Base-by-base conservation (phyloP, 345 rosid genomes). In the Arabis hirsuta region DNA sequence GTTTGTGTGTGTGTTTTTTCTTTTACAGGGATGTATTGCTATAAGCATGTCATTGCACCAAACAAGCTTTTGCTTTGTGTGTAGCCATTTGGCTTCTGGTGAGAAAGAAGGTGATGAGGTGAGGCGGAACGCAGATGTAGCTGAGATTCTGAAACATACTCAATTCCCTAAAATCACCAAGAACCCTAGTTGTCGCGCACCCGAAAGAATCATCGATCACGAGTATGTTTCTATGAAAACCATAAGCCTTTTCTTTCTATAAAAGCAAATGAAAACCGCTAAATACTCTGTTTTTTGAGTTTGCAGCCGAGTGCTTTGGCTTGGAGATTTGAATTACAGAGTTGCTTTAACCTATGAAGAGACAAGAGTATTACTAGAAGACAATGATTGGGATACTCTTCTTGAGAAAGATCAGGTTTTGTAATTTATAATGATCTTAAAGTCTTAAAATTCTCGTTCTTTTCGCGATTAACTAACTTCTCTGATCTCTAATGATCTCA, bases 81-180 rank as follows among this genome's bases (percentile, higher is more conserved):
- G 98, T 81, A 83, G 96, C 44, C 99, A 90, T 82, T 81, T 96
- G 65, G 99, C 98, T 65, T 92, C 99, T 0, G 97, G 99, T 16
- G 97, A 96, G 84, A 96, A 87, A 73, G 99, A 92, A 58, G 97
- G 99, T 3, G 97, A 96, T 48, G 99, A 90, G 82, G 80, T 92
- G 24, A 90, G 76, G 80, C 81, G 99, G 67, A 96, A 96, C 50
- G 82, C 98, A 0, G 99, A 96, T 43, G 96, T 90, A 20, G 72
- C 83, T 32, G 98, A 96, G 79, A 92, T 96, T 44, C 79, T 90
- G 9, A 96, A 84, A 76, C 81, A 80, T 82, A 80, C 86, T 59
- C 92, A 86, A 43, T 96, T 96, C 69, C 78, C 87, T 26, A 90
- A 81, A 73, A 78, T 90, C 64, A 92, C 96, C 79, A 87, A 84